Base-by-base conservation (phyloP, 2,329 filamentous ascomycete species). In the Cladophialophora immunda region DNA sequence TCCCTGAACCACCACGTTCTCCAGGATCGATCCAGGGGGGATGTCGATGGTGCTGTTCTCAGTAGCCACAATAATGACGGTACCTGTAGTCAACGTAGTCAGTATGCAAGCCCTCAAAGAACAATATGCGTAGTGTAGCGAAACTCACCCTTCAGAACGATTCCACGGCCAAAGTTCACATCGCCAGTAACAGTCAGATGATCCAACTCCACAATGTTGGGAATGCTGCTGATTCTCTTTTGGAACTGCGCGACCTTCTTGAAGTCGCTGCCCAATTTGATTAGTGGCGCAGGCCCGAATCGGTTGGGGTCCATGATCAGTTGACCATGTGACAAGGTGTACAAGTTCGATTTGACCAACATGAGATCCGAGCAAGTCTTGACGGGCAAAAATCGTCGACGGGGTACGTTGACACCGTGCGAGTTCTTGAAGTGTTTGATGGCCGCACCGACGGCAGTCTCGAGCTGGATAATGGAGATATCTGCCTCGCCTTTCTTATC, bases 401-500 rank as follows among this genome's bases (percentile, higher is more conserved):
- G 92, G 71, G 95, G 95, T 63, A 99, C 95, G 81, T 99, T 99
- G 85, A 99, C 94, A 84, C 95, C 95, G 83, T 99, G 95, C 45
- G 94, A 95, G 82, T 97, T 97, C 83, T 92, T 90, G 87, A 99
- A 99, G 85, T 99, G 95, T 75, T 94, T 94, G 81, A 99, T 99
- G 77, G 95, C 95, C 72, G 95, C 95, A 84, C 95, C 95, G 73
- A 99, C 95, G 67, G 95, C 95, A 30, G 95, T 99, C 87, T 99
- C 95, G 74, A 99, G 92, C 86, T 99, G 95, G 77, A 98, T 89
- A 78, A 99, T 97, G 72, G 92, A 96, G 77, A 98, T 89, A 77
- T 99, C 95, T 69, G 94, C 96, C 85, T 99, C 95, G 80, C 95
- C 95, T 91, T 98, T 98, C 91, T 97, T 97, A 85, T 98, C 95